Percentiles rank a stretch among this genome's conserved stretches.
These are phyloP conservation scores for Tetrastigma voinierianum DNA, from an alignment of 164 flowering plant genomes.

Conservation along the genomic window DNA sequence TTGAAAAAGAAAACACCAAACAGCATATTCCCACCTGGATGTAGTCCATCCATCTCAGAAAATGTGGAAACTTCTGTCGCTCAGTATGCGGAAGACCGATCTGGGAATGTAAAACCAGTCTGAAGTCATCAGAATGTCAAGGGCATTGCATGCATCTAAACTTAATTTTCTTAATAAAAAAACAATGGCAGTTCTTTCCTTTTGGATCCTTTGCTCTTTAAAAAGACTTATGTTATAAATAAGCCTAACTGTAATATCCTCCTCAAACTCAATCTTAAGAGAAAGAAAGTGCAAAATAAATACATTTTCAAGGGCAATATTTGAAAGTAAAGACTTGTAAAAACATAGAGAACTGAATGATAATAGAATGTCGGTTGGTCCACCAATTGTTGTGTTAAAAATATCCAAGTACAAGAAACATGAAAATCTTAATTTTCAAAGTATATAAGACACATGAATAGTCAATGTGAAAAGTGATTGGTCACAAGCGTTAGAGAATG, in stretches of 20 bases:
- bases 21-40: slow-evolving; percentile 60
- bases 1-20: not conserved
- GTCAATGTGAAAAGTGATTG: not conserved
- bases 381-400: not conserved
- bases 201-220: not conserved
- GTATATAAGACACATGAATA: not conserved
- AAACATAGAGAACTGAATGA: too few species aligned
- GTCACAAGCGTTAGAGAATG: not conserved
- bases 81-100: slow-evolving; percentile 53
- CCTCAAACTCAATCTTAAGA: too few species aligned
- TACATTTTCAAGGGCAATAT: too few species aligned
- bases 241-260: too few species aligned
- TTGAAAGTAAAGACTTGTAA: too few species aligned
- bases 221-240: too few species aligned
- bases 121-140: slow-evolving; percentile 7
- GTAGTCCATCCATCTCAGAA: slow-evolving; percentile 89
- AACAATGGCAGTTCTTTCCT: not conserved
- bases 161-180: not conserved
- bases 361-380: too few species aligned
- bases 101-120: slow-evolving; percentile 32
- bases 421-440: not conserved
- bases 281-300: too few species aligned
- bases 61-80: slow-evolving; percentile 50
- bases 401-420: not conserved
- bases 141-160: not conserved